A percentile compares a stretch with the other conserved stretches of the same genome.
Evolutionary conservation across 2,329 filamentous ascomycete genomes (phyloP).

Genomic region (Neoscytalidium dimidiatum): DNA sequence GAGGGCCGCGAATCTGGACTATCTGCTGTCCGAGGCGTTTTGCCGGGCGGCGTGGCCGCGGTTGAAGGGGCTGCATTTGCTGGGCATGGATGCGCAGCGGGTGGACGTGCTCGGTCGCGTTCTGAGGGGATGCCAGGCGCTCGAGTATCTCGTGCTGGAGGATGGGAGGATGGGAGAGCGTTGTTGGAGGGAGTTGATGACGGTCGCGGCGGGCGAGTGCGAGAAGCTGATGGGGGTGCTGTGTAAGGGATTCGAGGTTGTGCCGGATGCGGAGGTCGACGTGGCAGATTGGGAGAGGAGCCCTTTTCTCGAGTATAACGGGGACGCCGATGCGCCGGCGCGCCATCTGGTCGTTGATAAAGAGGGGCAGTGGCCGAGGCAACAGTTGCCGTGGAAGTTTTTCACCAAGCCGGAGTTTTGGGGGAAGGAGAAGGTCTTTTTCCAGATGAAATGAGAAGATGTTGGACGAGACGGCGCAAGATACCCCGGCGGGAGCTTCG

Average conservation of each 20-base stretch:
- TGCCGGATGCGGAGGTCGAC: not conserved
- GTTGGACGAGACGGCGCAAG: not conserved
- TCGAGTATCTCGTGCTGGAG: conserved; percentile 3
- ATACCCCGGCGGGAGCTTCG: too few species aligned
- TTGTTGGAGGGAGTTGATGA: not conserved
- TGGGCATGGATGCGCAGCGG: not conserved
- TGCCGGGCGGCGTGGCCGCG: not conserved
- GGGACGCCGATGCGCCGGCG: not conserved
- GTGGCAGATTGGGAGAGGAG: not conserved
- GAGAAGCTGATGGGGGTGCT: not conserved
- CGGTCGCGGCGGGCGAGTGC: not conserved
- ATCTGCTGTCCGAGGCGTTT: not conserved
- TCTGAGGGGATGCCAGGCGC: not conserved
- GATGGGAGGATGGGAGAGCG: not conserved
- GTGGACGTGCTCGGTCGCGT: not conserved
- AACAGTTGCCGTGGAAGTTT: not conserved
- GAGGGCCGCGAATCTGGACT: not conserved
- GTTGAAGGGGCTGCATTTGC: not conserved
- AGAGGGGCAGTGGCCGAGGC: not conserved
- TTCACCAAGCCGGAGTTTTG: not conserved
- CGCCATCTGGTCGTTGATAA: not conserved
- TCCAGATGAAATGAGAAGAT: not conserved
- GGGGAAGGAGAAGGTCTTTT: not conserved
- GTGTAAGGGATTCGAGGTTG: conserved; percentile 2
- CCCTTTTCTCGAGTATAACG: not conserved